Base-by-base conservation (phyloP, 768 basidiomycete genomes). In the Lactifluus piperatus region DNA sequence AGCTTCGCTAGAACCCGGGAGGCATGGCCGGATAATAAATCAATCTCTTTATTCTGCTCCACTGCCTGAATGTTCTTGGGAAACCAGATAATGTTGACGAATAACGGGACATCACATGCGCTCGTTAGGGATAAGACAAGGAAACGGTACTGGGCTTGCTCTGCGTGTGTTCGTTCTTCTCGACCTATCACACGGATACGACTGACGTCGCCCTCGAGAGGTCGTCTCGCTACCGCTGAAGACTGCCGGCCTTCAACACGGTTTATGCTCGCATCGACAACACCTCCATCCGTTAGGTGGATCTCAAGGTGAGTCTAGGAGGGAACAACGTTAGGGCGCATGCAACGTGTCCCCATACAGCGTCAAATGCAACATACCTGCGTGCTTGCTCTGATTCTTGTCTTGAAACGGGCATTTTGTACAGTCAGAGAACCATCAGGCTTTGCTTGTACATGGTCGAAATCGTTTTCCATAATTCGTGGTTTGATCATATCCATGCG, bases 61-160 rank as follows among this genome's bases (percentile, higher is more conserved):
- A 18, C 22, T 16, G 5, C 26, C n/a, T 29, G 44, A 11, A 16
- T 8, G 11, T 41, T 29, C 13, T n/a, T 16, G 1, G 57, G 57
- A 54, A 54, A 62, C 61, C 61, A 62, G 20, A 58, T 24, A 11
- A 26, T 9, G n/a, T 48, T 41, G 34, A 57, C 51, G 22, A 62
- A 57, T 4, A n/a, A 16, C 5, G 56, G 43, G 4, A n/a, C 8
- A 18, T 10, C 18, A 24, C 48, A 18, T 16, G 32, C 7, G 5
- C 4, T 36, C 4, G 44, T 37, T n/a, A 62, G 55, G 26, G 34
- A 39, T 13, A 26, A 26, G 7, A 18, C 6, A 6, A 58, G 34
- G 50, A 62, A 58, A 24, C 6, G 29, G 45, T 62, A 57, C 45
- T 51, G 56, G 16, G 56, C 41, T 34, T 34, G 43, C 14, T 58